phyloP scores from a whole-genome alignment of 1,284 basidiomycete species.

The Leccinum pachyderme region DNA sequence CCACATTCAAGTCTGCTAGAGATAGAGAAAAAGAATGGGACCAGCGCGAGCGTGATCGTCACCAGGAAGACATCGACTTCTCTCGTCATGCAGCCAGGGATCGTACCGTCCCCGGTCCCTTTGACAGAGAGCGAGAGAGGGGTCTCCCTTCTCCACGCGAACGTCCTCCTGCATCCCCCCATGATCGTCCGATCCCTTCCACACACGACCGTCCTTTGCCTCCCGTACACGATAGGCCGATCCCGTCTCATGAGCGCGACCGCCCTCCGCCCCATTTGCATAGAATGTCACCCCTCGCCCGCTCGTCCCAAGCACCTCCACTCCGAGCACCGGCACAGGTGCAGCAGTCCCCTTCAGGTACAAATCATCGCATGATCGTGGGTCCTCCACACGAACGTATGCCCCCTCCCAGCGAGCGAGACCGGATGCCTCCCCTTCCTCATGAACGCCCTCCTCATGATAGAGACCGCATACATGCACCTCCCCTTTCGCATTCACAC shows the following conservation, averaged over 20 bases:
- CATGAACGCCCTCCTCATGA: slow-evolving; percentile 32
- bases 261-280: slow-evolving; percentile 21
- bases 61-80: slow-evolving; percentile 28
- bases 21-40: slow-evolving; percentile 31
- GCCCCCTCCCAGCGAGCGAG: slow-evolving; percentile 23
- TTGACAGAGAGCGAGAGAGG: slow-evolving; percentile 28
- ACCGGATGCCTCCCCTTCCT: slow-evolving; percentile 24
- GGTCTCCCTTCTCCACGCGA: slow-evolving; percentile 26
- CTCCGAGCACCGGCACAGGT: slow-evolving; percentile 13
- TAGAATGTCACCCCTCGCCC: slow-evolving; percentile 24
- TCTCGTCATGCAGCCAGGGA: slow-evolving; percentile 27
- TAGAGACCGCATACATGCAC: slow-evolving; percentile 30
- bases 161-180: slow-evolving; percentile 20
- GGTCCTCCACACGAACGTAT: slow-evolving; percentile 26
- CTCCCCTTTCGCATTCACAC: slow-evolving; percentile 21
- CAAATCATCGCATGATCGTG: slow-evolving; percentile 20
- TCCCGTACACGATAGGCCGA: slow-evolving; percentile 20
- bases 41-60: slow-evolving; percentile 27
- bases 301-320: slow-evolving; percentile 20
- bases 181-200: slow-evolving; percentile 21
- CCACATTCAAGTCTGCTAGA: slow-evolving; percentile 26
- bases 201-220: slow-evolving; percentile 22
- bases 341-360: slow-evolving; percentile 28
- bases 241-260: slow-evolving; percentile 27
- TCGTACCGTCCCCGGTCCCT: slow-evolving; percentile 16